Percentiles rank a stretch among this genome's conserved stretches.
phyloP scores from a whole-genome alignment of 805 yeast genomes.

The Lipomyces lipofer region DNA sequence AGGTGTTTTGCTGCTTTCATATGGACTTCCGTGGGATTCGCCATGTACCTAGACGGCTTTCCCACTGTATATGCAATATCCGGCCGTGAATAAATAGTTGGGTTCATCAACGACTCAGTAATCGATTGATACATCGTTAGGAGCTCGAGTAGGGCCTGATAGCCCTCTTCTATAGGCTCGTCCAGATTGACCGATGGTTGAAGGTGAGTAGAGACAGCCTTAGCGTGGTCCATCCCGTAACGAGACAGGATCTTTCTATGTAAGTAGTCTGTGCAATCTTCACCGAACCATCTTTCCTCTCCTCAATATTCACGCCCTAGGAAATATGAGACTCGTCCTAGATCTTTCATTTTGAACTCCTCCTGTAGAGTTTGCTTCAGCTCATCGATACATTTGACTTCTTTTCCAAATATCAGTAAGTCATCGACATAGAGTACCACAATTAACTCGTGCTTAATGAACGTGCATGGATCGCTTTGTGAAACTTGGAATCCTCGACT shows the following conservation, averaged over 20 bases:
- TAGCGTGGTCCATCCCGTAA: neutral
- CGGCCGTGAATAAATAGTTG: neutral
- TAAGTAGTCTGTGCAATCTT: neutral
- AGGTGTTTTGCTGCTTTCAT: constrained; percentile 55
- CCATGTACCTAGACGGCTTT: neutral
- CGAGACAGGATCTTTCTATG: neutral
- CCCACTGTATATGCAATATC: constrained; percentile 1
- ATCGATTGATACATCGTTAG: constrained; percentile 1
- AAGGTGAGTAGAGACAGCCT: neutral
- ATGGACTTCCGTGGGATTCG: constrained; percentile 1
- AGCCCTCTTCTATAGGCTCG: neutral
- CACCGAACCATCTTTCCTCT: neutral
- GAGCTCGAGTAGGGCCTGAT: neutral
- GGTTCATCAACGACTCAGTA: neutral
- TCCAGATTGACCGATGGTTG: constrained; percentile 1
- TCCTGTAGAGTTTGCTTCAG: neutral
- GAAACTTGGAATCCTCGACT: neutral
- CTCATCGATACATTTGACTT: neutral
- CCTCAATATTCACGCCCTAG: constrained; percentile 15
- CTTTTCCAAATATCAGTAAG: constrained; percentile 19
- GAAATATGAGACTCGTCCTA: constrained; percentile 17
- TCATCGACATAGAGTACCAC: constrained; percentile 31
- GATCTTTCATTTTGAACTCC: constrained; percentile 20
- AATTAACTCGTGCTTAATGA: neutral
- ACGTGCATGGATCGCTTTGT: neutral